Percentiles rank a stretch among this genome's conserved stretches.
Conservation (phyloP, 164 flowering plant genomes). For the Echeveria elegans region DNA sequence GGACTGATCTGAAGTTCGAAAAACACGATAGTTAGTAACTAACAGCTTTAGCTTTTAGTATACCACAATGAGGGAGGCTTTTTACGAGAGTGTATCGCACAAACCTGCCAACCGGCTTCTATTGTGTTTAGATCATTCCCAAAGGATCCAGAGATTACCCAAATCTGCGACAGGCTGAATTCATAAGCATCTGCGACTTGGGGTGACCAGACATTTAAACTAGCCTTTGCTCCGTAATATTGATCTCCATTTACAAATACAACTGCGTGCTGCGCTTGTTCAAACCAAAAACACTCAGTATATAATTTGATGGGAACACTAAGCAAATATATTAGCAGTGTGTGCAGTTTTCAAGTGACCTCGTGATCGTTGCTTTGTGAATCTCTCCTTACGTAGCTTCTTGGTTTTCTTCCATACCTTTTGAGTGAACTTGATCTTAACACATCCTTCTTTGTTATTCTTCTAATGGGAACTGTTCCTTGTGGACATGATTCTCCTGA, state of each 20-base stretch:
- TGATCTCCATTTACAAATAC: constrained; percentile 58
- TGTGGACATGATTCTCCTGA: constrained; percentile 71
- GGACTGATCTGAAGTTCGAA: constrained; percentile 6
- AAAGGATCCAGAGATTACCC: constrained; percentile 72
- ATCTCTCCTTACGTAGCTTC: constrained; percentile 23
- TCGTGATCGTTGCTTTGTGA: constrained; percentile 1
- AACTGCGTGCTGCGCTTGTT: constrained; percentile 56
- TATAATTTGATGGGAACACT: not conserved
- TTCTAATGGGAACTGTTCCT: constrained; percentile 76
- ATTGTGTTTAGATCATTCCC: constrained; percentile 83
- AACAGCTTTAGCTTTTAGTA: no score
- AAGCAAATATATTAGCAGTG: not conserved
- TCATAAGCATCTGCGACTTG: constrained; percentile 40
- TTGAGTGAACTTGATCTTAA: constrained; percentile 41
- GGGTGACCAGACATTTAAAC: constrained; percentile 74
- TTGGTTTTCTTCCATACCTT: constrained; percentile 58
- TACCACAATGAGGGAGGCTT: not conserved
- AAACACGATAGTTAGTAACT: not conserved
- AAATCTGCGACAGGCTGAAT: constrained; percentile 69
- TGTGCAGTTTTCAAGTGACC: not conserved
- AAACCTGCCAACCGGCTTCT: constrained; percentile 99
- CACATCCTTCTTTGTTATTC: constrained; percentile 58
- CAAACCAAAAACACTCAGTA: not conserved
- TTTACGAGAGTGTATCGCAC: not conserved
- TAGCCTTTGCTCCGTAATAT: constrained; percentile 72